Evolutionary conservation across 352 stramenopile genomes (phyloP), one percentile per base, ranked within the genome.

Genomic region (Phytophthora melonis): DNA sequence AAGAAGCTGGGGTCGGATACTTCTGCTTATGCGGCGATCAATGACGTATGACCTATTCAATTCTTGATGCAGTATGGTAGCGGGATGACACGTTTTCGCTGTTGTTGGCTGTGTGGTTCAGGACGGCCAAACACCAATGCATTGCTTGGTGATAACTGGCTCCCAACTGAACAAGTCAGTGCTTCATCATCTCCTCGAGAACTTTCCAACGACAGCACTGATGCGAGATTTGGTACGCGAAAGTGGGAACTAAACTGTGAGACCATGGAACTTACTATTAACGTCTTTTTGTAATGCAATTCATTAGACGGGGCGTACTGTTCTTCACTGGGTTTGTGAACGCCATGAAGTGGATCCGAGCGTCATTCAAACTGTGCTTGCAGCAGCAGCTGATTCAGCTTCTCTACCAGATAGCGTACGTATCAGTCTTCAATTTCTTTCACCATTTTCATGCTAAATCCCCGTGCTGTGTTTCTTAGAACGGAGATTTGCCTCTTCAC

Each of bases 321-420:
- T 86, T 30, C 55, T 93, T 3, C 87, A 93, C 36, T 92, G 80
- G 82, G 47, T 87, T 18, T 91, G 84, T 39, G 84, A 89, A 13
- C 55, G 49, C 13, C 56, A 68, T 4, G 66, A 74, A 10, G 23
- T 88, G 50, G 63, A 71, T 10, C 58, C 66, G 7, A 36, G 54
- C 5, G 36, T 83, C 3, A 47, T 88, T 45, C 41, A 63, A 23
- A 58, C 25, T 3, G 18, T 89, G 9, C 56, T 93, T 3, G 25
- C 63, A 14, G 58, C 68, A 13, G 61, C 60, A 39, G 32, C 63
- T n/a, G 60, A 72, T 21, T 47, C 50, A 16, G 50, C 70, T 18
- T 58, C 66, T 45, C 18, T 68, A 21, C 8, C 63, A 49, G 80
- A 81, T 27, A 54, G 25, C 32, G 59, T 74, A 73, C 50, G 50